phyloP scores from a whole-genome alignment of 2,329 filamentous ascomycete genomes.

The Claviceps quebecensis region DNA sequence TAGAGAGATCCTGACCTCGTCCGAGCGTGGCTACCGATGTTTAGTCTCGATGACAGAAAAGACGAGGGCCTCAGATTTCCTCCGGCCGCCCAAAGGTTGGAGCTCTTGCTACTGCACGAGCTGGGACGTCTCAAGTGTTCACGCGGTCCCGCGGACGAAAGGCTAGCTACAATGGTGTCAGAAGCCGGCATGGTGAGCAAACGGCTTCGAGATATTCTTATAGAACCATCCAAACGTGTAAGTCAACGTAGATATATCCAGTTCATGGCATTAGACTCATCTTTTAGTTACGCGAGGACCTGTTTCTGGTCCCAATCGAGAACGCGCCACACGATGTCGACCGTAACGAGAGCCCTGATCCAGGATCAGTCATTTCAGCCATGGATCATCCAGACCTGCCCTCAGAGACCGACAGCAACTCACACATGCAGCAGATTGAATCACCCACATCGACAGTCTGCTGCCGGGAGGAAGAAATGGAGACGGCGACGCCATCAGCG shows the following conservation, averaged over 20 bases:
- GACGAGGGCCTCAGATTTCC: conserved; percentile 5
- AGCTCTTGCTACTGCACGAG: conserved; percentile 3
- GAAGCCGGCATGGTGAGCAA: not conserved
- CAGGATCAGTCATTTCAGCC: not conserved
- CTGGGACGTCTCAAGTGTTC: conserved; percentile 1
- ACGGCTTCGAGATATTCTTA: not conserved
- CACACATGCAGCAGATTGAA: not conserved
- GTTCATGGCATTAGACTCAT: not conserved
- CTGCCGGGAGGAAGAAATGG: not conserved
- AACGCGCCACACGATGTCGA: not conserved
- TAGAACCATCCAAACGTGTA: not conserved
- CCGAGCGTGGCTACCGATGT: conserved; percentile 4
- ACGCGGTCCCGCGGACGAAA: not conserved
- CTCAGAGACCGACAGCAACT: not conserved
- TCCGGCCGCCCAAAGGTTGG: not conserved
- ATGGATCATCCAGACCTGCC: not conserved
- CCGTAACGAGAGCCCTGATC: not conserved
- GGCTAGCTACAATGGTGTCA: conserved; percentile 1
- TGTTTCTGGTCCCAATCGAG: not conserved
- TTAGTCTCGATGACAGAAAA: conserved; percentile 1
- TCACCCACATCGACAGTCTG: not conserved
- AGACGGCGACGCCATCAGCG: not conserved
- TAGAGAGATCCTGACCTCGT: conserved; percentile 4
- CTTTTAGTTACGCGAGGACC: conserved; percentile 2
- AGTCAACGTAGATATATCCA: not conserved